Evolutionary conservation across 805 yeast genomes (phyloP).

Genomic region (Myxozyma nipponensis): DNA sequence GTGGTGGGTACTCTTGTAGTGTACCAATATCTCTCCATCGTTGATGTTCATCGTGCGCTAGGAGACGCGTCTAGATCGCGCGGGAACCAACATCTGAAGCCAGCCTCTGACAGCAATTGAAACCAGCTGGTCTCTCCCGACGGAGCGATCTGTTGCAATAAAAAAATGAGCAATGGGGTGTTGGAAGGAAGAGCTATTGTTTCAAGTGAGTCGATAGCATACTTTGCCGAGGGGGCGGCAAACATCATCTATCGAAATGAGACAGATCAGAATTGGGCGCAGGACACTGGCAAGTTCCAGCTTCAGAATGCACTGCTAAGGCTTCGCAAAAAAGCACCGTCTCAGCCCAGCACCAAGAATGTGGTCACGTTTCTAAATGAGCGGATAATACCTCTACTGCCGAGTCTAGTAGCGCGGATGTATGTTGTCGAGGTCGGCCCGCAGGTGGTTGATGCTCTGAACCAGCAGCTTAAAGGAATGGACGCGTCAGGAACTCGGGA

Average conservation of each 20-base stretch:
- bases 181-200: not conserved
- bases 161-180: no score
- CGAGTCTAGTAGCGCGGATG: constrained; percentile 6
- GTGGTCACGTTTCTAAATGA: constrained; percentile 14
- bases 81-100: no score
- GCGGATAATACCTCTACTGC: constrained; percentile 11
- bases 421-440: constrained; percentile 7
- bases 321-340: constrained; percentile 12
- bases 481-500: constrained; percentile 9
- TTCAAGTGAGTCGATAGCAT: not conserved
- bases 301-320: not conserved
- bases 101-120: no score
- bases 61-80: no score
- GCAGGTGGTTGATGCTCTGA: constrained; percentile 6
- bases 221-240: constrained; percentile 27
- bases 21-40: no score
- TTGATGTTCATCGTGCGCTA: no score
- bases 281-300: not conserved
- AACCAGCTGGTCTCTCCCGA: no score
- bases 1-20: no score
- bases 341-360: constrained; percentile 15
- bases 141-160: no score
- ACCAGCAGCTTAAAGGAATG: constrained; percentile 5
- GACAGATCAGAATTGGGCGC: not conserved
- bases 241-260: constrained; percentile 16